phyloP scores from a whole-genome alignment of 352 stramenopile genomes.

The Phytophthora fragariae region DNA sequence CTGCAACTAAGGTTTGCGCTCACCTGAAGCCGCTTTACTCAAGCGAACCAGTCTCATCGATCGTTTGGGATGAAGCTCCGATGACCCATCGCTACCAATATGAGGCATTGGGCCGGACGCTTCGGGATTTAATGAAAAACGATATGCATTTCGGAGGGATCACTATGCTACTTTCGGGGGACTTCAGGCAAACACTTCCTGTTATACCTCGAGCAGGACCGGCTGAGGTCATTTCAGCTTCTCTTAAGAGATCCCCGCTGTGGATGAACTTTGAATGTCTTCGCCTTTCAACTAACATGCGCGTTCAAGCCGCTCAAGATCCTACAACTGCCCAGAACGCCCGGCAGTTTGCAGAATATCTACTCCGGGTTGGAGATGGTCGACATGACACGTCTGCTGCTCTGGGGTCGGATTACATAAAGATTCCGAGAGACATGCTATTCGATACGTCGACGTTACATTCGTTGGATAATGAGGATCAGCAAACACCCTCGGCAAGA shows the following conservation, averaged over 20 bases:
- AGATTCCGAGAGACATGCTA: constrained; percentile 8
- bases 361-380: too few species aligned
- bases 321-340: too few species aligned
- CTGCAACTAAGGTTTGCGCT: constrained; percentile 1
- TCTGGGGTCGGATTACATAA: neutral
- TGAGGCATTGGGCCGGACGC: constrained; percentile 4
- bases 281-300: neutral
- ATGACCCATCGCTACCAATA: constrained; percentile 12
- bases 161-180: constrained; percentile 3
- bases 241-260: neutral
- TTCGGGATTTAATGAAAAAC: constrained; percentile 11
- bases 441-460: neutral
- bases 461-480: neutral
- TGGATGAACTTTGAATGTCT: constrained; percentile 1
- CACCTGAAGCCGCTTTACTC: constrained; percentile 3
- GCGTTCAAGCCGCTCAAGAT: too few species aligned
- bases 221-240: constrained; percentile 1
- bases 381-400: too few species aligned
- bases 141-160: constrained; percentile 15
- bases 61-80: constrained; percentile 13
- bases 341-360: too few species aligned
- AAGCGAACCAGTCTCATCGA: neutral
- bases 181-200: constrained; percentile 9
- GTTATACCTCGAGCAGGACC: constrained; percentile 4
- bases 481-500: neutral